Conservation (phyloP, 176 grass and related monocot genomes). For the Carex parvula region DNA sequence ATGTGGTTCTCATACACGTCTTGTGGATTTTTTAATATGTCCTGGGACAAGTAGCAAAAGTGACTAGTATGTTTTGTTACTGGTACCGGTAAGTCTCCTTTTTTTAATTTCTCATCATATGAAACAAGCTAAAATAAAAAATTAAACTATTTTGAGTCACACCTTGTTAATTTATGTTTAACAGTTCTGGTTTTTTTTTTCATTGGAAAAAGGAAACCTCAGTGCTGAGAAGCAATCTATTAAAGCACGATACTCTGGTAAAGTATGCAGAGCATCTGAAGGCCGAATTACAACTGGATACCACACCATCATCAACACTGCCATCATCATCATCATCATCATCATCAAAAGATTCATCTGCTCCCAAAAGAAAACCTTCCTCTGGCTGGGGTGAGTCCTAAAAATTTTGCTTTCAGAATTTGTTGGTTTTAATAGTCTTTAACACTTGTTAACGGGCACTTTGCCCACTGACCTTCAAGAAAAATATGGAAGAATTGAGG, state of each 20-base stretch:
- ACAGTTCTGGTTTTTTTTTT: slow-evolving; percentile 7
- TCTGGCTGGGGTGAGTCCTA: slow-evolving; percentile 44
- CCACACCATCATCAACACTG: slow-evolving; percentile 38
- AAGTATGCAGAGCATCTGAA: slow-evolving; percentile 57
- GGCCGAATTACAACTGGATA: slow-evolving; percentile 38
- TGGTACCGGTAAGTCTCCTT: neutral
- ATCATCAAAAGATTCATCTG: slow-evolving; percentile 34
- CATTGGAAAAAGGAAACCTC: slow-evolving; percentile 56
- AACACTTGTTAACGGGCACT: neutral
- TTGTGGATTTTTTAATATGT: neutral
- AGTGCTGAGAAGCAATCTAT: slow-evolving; percentile 58
- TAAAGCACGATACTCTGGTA: slow-evolving; percentile 68
- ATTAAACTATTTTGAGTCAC: neutral
- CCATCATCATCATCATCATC: slow-evolving; percentile 29
- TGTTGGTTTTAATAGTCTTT: neutral
- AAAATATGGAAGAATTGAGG: neutral
- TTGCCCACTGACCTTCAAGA: too few relatives aligned
- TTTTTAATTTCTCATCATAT: neutral
- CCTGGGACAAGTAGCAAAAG: neutral
- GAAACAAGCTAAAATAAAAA: neutral
- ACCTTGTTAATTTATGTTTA: neutral
- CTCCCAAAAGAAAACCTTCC: slow-evolving; percentile 61
- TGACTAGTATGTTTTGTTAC: neutral
- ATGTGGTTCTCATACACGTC: neutral
- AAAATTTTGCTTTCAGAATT: neutral